Evolutionary conservation across 2,329 filamentous ascomycete species (phyloP).

Genomic region (Xylariaceae sp.): DNA sequence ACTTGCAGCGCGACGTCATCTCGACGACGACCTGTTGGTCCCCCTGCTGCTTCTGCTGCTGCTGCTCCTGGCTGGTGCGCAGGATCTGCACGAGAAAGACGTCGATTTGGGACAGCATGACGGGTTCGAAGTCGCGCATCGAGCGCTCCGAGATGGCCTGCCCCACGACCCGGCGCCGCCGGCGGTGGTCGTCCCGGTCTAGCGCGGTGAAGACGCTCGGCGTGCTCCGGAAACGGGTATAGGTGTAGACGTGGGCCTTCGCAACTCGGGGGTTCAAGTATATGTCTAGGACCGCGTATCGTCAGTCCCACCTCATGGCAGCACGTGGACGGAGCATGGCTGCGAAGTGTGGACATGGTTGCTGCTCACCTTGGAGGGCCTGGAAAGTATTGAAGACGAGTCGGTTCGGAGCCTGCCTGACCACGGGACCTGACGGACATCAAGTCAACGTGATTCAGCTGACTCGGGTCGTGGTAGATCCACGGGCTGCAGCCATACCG

Average conservation of each 20-base stretch:
- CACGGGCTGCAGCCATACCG: no score
- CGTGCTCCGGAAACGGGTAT: slow-evolving; percentile 1
- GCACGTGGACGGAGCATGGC: no score
- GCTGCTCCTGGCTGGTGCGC: not conserved
- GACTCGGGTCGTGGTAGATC: no score
- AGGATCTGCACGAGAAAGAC: slow-evolving; percentile 9
- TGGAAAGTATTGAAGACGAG: slow-evolving; percentile 10
- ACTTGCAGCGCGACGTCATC: slow-evolving; percentile 7
- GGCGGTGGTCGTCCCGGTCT: slow-evolving; percentile 6
- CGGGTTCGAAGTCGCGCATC: slow-evolving; percentile 8
- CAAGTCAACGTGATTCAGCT: no score
- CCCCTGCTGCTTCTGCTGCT: no score
- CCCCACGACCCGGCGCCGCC: slow-evolving; percentile 7
- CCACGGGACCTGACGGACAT: slow-evolving; percentile 4
- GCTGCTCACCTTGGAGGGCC: slow-evolving; percentile 6
- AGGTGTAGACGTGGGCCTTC: slow-evolving; percentile 4
- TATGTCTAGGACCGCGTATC: slow-evolving; percentile 5
- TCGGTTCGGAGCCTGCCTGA: slow-evolving; percentile 6
- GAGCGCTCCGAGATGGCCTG: slow-evolving; percentile 9
- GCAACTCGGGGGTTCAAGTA: slow-evolving; percentile 6
- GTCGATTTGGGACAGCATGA: slow-evolving; percentile 6
- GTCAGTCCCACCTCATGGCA: not conserved
- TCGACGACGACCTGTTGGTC: no score
- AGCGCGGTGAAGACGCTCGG: slow-evolving; percentile 5
- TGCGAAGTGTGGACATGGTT: no score